Base-by-base conservation (phyloP, 805 yeast genomes). In the Metschnikowia santaceciliae region DNA sequence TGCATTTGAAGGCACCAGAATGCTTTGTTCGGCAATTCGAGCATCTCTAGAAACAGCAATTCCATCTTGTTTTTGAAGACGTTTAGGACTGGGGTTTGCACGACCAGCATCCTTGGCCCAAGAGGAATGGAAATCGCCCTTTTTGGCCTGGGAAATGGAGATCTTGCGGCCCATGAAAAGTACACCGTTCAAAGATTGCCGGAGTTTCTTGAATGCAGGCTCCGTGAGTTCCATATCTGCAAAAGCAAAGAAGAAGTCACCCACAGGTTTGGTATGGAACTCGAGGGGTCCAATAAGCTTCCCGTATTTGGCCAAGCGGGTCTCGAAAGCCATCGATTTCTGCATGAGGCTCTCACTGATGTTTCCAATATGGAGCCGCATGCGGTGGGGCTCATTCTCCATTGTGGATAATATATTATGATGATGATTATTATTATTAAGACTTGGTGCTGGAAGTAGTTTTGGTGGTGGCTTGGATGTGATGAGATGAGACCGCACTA, bases 81-180 rank as follows among this genome's bases (percentile, higher is more conserved):
- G 71, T 2, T 41, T 33, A 6, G 36, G 19, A 37, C 63, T 55
- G 10, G 65, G 64, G 1, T 59, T 49, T 34, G 71, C 77, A 40
- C 78, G 65, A 11, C 64, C 67, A 32, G 65, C 53, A 54, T 83
- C 84, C 42, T 65, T 62, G 32, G 67, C 65, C 84, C 84, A 78
- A 17, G 67, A 61, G 22, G 70, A 70, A 10, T 53, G 42, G 42
- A 68, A 60, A 66, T 69, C 86, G 41, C 71, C 72, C 0, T 82
- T 82, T 56, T 77, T 80, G 3, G 97, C 97, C 42, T 70, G 64
- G 47, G 77, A 81, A 8, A 92, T 68, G 2, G 74, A 72, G 34
- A 92, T 66, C 48, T 77, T 80, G 23, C 85, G 75, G 2, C 96
- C 96, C 76, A 87, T 89, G 68, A 77, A 92, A 23, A 78, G 79